Evolutionary conservation across 2,329 filamentous ascomycete species (phyloP), one percentile per base, ranked within the genome.

Genomic region (Coniochaeta sp.): DNA sequence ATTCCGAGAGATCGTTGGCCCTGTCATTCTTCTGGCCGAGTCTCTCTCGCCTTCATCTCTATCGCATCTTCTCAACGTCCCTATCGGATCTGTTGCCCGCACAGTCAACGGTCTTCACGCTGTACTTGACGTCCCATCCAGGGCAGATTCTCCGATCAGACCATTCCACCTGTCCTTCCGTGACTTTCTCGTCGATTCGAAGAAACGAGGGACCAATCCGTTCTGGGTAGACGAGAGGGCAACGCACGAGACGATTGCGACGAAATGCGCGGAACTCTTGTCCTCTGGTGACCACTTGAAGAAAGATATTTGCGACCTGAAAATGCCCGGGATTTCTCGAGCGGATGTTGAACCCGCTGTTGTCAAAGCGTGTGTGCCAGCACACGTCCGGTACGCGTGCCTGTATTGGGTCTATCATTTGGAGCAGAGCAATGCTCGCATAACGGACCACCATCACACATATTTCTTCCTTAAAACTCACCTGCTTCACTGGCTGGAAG

Each of bases 401-500:
- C 60, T 58, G 1, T 70, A 72, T 54, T 75, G 68, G 30, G 30
- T 32, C n/a, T n/a, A 62, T 13, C 69, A 72, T 42, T 51, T 62
- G 2, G 48, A 58, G 52, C 49, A 57, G n/a, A 61, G 61, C 55
- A 52, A 52, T 48, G 46, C 54, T 48, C 56, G 56, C 49, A 60
- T 66, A 40, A 53, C 49, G 52, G 57, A 65, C 55, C 50, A 53
- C n/a, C 57, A 62, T 42, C 20, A 57, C 31, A 59, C 62, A 4
- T 58, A 69, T 47, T 1, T 50, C 1, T 74, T 74, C 53, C 58
- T 75, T 3, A 50, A 61, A n/a, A 12, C 53, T 12, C 65, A 71
- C 53, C 61, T 73, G 42, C 67, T 74, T 8, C 61, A 73, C 48
- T 73, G 69, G 70, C 52, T 72, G 1, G 69, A 73, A 54, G 65